phyloP scores from a whole-genome alignment of 306 rosid genomes.

The Lathyrus aphaca region DNA sequence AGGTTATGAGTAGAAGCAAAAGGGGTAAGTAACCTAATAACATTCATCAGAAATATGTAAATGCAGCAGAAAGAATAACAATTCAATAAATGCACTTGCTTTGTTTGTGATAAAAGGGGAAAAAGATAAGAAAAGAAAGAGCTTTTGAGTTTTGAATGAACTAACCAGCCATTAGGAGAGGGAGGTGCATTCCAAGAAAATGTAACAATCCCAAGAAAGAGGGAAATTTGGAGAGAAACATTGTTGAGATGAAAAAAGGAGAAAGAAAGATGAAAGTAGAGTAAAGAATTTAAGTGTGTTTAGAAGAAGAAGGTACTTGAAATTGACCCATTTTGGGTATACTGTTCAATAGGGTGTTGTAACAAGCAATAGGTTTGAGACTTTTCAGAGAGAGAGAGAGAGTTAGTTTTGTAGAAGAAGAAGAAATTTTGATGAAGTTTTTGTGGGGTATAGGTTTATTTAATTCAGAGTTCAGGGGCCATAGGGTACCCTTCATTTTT shows the following conservation, averaged over 20 bases:
- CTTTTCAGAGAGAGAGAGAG: slow-evolving; percentile 25
- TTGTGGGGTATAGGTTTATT: slow-evolving; percentile 40
- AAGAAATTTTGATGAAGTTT: neutral
- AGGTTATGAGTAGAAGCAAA: slow-evolving; percentile 43
- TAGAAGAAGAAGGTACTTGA: slow-evolving; percentile 25
- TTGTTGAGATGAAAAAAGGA: slow-evolving; percentile 40
- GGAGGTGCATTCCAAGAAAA: slow-evolving; percentile 68
- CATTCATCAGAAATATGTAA: slow-evolving; percentile 38
- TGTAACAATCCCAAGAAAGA: slow-evolving; percentile 57
- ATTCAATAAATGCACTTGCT: slow-evolving; percentile 28
- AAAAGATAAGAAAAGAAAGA: slow-evolving; percentile 38
- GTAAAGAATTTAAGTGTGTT: slow-evolving; percentile 26
- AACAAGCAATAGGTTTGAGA: slow-evolving; percentile 28
- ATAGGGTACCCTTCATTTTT: neutral
- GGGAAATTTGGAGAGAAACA: slow-evolving; percentile 48
- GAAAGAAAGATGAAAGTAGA: slow-evolving; percentile 16
- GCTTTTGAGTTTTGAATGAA: slow-evolving; percentile 25
- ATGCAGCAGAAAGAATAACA: slow-evolving; percentile 29
- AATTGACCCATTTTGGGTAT: slow-evolving; percentile 40
- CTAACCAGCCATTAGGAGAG: slow-evolving; percentile 75
- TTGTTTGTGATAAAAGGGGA: slow-evolving; percentile 5
- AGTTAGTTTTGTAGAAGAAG: slow-evolving; percentile 29
- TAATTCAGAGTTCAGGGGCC: slow-evolving; percentile 38
- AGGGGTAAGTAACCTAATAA: slow-evolving; percentile 32
- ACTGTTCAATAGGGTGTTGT: slow-evolving; percentile 11